Evolutionary conservation across 2,329 filamentous ascomycete species (phyloP).

Genomic region (Rosellinia necatrix): DNA sequence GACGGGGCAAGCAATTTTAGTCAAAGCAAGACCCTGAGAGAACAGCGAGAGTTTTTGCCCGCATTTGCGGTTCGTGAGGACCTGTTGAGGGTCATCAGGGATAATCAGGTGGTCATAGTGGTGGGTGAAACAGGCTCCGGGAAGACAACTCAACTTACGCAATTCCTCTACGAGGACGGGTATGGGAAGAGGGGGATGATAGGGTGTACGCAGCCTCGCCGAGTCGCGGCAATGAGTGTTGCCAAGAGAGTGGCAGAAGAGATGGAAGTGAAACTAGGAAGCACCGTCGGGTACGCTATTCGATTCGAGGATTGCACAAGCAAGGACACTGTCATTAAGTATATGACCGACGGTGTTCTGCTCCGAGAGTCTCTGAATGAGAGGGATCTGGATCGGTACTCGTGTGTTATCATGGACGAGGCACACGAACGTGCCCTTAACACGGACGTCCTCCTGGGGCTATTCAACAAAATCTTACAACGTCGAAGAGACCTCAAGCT

Average conservation of each 20-base stretch:
- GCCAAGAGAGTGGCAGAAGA: constrained; percentile 98
- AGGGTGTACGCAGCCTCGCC: constrained; percentile 92
- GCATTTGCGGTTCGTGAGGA: constrained; percentile 97
- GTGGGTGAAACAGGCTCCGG: constrained; percentile 97
- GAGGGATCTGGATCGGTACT: constrained; percentile 91
- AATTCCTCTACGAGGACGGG: constrained; percentile 94
- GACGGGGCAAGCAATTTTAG: constrained; percentile 90
- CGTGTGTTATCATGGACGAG: constrained; percentile 99
- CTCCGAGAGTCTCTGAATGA: constrained; percentile 92
- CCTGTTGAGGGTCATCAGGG: constrained; percentile 84
- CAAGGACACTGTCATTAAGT: constrained; percentile 94
- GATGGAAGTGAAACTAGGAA: constrained; percentile 91
- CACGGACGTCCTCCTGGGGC: constrained; percentile 94
- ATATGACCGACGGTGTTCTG: constrained; percentile 97
- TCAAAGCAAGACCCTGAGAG: constrained; percentile 83
- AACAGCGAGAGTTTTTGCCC: constrained; percentile 91
- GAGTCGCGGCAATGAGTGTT: constrained; percentile 98
- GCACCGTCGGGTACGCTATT: constrained; percentile 92
- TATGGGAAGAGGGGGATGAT: constrained; percentile 89
- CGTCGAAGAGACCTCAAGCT: constrained; percentile 89
- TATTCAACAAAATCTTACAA: constrained; percentile 96
- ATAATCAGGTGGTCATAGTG: constrained; percentile 96
- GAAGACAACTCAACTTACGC: constrained; percentile 96
- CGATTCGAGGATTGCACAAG: constrained; percentile 98
- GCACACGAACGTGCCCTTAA: constrained; percentile 96